Conservation (phyloP, 768 basidiomycete species). For the Amanita fuliginea region DNA sequence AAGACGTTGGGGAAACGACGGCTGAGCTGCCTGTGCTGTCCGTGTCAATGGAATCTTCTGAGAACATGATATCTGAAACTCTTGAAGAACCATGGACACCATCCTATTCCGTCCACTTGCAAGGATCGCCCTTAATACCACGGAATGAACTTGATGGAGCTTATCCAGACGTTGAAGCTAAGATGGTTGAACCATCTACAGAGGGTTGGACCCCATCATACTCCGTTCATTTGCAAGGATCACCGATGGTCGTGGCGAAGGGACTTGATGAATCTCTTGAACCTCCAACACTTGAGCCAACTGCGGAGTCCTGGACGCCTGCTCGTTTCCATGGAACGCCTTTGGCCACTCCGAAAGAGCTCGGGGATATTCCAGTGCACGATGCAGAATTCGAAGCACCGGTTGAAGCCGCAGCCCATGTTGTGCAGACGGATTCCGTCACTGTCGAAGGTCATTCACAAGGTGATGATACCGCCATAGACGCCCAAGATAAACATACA, state of each 20-base stretch:
- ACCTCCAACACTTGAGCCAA: background rate
- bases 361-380: background rate
- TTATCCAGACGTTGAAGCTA: background rate
- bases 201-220: constrained; percentile 14
- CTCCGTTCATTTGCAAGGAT: constrained; percentile 14
- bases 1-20: background rate
- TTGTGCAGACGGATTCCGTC: background rate
- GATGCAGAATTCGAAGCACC: background rate
- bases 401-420: background rate
- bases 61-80: background rate
- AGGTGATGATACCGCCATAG: background rate
- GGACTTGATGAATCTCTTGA: constrained; percentile 7
- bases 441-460: background rate
- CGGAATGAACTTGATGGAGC: background rate
- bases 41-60: background rate
- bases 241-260: constrained; percentile 1
- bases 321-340: constrained; percentile 13
- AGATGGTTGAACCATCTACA: background rate
- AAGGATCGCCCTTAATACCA: constrained; percentile 8
- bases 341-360: background rate
- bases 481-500: background rate
- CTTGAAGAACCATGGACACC: constrained; percentile 12
- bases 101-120: constrained; percentile 15
- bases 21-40: background rate
- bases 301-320: constrained; percentile 12